Evolutionary conservation across 352 stramenopile genomes (phyloP).

Genomic region (Globisporangium takayamanum): DNA sequence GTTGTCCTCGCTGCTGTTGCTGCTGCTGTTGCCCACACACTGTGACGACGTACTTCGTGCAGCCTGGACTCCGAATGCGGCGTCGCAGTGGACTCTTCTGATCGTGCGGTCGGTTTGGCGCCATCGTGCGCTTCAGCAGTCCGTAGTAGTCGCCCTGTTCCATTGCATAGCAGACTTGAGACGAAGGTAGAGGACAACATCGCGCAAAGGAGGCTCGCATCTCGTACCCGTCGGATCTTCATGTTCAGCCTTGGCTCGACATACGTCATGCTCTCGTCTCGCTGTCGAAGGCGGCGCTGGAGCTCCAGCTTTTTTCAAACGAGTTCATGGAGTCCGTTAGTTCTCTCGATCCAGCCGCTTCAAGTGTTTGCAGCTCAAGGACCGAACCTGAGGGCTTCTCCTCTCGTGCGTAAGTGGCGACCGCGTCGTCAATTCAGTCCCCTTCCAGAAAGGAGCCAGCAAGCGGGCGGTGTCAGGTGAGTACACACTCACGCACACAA

Average conservation of each 20-base stretch:
- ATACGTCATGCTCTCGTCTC: conserved; percentile 39
- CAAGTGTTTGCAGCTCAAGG: background rate
- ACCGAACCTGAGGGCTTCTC: conserved; percentile 8
- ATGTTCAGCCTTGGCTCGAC: conserved; percentile 52
- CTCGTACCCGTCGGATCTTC: conserved; percentile 48
- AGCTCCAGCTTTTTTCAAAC: conserved; percentile 7
- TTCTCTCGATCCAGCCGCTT: background rate
- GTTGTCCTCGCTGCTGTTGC: background rate
- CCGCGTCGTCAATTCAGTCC: conserved; percentile 9
- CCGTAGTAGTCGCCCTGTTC: conserved; percentile 61
- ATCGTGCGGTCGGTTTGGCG: conserved; percentile 8
- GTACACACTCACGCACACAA: no score
- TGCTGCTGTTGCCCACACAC: conserved; percentile 12
- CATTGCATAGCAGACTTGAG: background rate
- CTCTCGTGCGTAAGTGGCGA: conserved; percentile 4
- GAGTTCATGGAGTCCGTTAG: background rate
- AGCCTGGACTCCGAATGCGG: conserved; percentile 10
- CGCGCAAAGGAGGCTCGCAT: background rate
- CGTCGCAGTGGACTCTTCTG: conserved; percentile 12
- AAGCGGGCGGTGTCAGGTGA: background rate
- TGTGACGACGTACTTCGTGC: conserved; percentile 13
- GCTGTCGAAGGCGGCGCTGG: conserved; percentile 29
- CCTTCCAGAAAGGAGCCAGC: conserved; percentile 5
- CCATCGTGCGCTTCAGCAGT: conserved; percentile 29
- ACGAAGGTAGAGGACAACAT: background rate